Evolutionary conservation across 345 rosid genomes (phyloP).

Genomic region (Anastatica hierochuntica): DNA sequence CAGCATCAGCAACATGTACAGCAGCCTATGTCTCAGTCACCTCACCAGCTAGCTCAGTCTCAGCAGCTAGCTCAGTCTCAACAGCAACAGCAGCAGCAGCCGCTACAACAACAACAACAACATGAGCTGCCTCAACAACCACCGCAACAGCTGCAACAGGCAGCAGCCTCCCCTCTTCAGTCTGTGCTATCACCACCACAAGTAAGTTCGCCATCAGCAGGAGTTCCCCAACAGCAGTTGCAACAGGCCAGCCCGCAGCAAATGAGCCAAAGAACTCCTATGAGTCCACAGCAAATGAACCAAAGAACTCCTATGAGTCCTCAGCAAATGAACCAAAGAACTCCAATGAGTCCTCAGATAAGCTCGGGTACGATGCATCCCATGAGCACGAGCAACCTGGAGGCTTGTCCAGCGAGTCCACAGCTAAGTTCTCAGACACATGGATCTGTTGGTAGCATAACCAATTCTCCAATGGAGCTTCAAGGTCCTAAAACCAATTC

Average conservation of each 20-base stretch:
- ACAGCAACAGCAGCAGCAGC: slow-evolving; percentile 35
- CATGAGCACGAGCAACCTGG: slow-evolving; percentile 66
- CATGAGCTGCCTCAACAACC: slow-evolving; percentile 31
- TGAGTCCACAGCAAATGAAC: slow-evolving; percentile 80
- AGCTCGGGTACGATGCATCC: slow-evolving; percentile 77
- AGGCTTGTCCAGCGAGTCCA: slow-evolving; percentile 86
- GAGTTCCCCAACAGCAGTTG: slow-evolving; percentile 45
- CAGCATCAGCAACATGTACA: slow-evolving; percentile 37
- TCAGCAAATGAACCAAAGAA: slow-evolving; percentile 76
- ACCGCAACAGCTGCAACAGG: slow-evolving; percentile 44
- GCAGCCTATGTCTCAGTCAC: slow-evolving; percentile 29
- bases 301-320: slow-evolving; percentile 72
- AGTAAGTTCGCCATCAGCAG: slow-evolving; percentile 66
- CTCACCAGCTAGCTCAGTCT: slow-evolving; percentile 23
- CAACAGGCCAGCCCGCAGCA: slow-evolving; percentile 54
- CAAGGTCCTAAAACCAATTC: slow-evolving; percentile 84
- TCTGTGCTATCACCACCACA: slow-evolving; percentile 74
- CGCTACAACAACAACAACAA: slow-evolving; percentile 30
- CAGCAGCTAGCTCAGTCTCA: slow-evolving; percentile 31
- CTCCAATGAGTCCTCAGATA: slow-evolving; percentile 84
- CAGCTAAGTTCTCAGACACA: slow-evolving; percentile 89
- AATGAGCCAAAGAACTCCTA: slow-evolving; percentile 46
- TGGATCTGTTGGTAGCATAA: slow-evolving; percentile 83
- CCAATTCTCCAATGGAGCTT: slow-evolving; percentile 86
- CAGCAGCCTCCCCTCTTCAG: slow-evolving; percentile 55